These are phyloP conservation scores for Massarina eburnea DNA, from an alignment of 2,329 filamentous ascomycete species.

Conservation along the genomic window DNA sequence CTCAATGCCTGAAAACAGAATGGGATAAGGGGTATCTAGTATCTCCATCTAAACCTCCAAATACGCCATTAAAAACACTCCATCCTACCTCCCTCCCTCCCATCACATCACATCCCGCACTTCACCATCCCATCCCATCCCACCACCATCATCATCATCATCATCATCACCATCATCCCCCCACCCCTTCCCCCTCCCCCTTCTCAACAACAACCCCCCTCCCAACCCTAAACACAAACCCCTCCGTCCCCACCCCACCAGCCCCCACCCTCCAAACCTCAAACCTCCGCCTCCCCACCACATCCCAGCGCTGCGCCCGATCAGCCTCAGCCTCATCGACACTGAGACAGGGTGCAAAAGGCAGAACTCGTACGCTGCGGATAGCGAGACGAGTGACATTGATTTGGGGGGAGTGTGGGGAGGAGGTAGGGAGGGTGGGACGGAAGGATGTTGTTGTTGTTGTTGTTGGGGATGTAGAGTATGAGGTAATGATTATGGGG, in stretches of 20 bases:
- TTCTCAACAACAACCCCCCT: conserved; percentile 1
- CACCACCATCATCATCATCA: too few species aligned
- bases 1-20: too few species aligned
- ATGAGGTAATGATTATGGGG: conserved; percentile 16
- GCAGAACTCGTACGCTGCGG: conserved; percentile 33
- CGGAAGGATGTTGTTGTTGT: conserved; percentile 13
- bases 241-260: conserved; percentile 7
- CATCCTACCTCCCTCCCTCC: too few species aligned
- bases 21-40: too few species aligned
- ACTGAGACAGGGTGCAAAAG: conserved; percentile 42
- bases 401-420: conserved; percentile 24
- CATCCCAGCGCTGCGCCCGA: conserved; percentile 35
- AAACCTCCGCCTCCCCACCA: conserved; percentile 41
- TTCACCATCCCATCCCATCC: too few species aligned
- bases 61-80: too few species aligned
- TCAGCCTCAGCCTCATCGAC: conserved; percentile 43
- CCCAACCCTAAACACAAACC: conserved; percentile 33
- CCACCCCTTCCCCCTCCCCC: neutral
- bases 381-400: conserved; percentile 38
- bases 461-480: conserved; percentile 13
- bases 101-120: too few species aligned
- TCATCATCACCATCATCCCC: too few species aligned
- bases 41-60: too few species aligned
- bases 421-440: conserved; percentile 29
- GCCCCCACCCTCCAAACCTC: conserved; percentile 32